phyloP scores from a whole-genome alignment of 1,284 basidiomycete genomes.

The Earliella scabrosa region DNA sequence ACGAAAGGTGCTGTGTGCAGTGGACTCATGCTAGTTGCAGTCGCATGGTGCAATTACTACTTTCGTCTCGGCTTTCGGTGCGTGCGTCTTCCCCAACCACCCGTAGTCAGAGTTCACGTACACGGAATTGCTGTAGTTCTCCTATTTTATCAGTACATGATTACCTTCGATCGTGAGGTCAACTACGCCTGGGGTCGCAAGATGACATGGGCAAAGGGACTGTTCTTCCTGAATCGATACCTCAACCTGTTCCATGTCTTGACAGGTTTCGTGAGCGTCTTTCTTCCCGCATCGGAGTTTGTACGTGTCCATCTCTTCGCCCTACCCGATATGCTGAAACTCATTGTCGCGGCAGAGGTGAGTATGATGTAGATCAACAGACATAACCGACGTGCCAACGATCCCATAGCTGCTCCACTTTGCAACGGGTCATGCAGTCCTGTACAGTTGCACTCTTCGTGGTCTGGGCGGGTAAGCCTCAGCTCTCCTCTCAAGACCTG shows the following conservation, averaged over 20 bases:
- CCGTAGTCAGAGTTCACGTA: no score
- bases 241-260: neutral
- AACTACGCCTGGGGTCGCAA: conserved; percentile 1
- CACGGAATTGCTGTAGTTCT: neutral
- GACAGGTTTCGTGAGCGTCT: neutral
- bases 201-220: conserved; percentile 1
- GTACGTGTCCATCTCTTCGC: neutral
- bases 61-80: neutral
- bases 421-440: neutral
- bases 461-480: conserved; percentile 9
- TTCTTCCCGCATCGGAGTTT: neutral
- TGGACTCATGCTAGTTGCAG: no score
- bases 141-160: conserved; percentile 3
- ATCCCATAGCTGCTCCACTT: conserved; percentile 1
- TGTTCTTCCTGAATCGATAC: conserved; percentile 14
- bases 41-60: no score
- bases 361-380: neutral
- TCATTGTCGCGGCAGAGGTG: neutral
- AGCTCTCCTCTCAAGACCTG: neutral
- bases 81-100: no score
- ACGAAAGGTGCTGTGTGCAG: no score
- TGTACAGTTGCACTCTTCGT: neutral
- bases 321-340: neutral
- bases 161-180: conserved; percentile 8
- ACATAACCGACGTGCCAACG: no score